These are phyloP conservation scores for Crithidia sp. DNA, from an alignment of 208 protist genomes.

Conservation along the genomic window DNA sequence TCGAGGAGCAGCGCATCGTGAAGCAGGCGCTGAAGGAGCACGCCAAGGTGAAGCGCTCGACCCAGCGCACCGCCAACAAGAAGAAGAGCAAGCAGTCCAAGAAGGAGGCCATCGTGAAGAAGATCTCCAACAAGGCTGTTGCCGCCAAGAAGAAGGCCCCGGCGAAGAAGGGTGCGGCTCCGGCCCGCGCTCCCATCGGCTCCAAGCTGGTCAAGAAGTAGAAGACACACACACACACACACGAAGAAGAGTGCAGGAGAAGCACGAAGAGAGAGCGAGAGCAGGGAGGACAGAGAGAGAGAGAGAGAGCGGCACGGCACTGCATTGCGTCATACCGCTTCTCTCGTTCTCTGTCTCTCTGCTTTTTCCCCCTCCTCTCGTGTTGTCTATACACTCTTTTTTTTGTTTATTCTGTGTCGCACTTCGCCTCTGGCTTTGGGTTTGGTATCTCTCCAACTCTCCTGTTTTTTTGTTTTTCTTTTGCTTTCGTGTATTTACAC, in stretches of 20 bases:
- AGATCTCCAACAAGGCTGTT: slow-evolving; percentile 43
- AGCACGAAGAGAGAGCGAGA: not conserved
- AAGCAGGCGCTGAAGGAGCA: slow-evolving; percentile 90
- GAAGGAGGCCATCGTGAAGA: slow-evolving; percentile 64
- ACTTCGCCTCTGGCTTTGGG: too few species aligned
- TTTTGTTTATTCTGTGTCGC: too few species aligned
- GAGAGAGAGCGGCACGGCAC: too few species aligned
- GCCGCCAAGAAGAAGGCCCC: slow-evolving; percentile 54
- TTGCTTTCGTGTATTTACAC: not conserved
- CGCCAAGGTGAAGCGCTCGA: slow-evolving; percentile 67
- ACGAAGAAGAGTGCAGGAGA: not conserved
- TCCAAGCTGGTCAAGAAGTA: slow-evolving; percentile 80
- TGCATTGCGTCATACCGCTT: not conserved
- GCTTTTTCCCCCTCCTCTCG: not conserved
- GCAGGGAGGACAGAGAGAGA: too few species aligned
- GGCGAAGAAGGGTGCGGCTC: slow-evolving; percentile 34
- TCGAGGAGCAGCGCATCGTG: slow-evolving; percentile 99
- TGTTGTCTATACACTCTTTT: too few species aligned
- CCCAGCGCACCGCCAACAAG: slow-evolving; percentile 75
- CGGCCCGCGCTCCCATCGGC: slow-evolving; percentile 57
- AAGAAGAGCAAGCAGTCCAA: slow-evolving; percentile 61
- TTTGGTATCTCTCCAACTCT: not conserved
- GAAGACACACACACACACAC: not conserved
- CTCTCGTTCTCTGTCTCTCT: slow-evolving; percentile 10
- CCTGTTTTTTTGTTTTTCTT: not conserved